Conservation (phyloP, 352 stramenopile genomes). For the Thalassiosira livingstoniorum region DNA sequence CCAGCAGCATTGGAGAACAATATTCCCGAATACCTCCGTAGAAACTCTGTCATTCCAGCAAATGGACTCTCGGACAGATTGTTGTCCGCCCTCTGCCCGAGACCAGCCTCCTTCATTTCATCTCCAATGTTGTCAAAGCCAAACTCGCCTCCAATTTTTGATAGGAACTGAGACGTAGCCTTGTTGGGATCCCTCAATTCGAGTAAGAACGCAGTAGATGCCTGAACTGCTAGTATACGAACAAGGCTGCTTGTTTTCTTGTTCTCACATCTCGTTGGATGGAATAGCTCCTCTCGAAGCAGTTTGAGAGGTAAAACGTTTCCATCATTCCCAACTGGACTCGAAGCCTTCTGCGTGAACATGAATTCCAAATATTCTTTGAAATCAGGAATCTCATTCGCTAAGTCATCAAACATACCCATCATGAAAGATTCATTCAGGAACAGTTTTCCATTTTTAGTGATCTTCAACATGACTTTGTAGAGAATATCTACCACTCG, state of each 20-base stretch:
- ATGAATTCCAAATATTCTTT: slow-evolving; percentile 16
- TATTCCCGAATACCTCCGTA: no score
- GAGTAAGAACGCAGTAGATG: not conserved
- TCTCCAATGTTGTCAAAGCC: no score
- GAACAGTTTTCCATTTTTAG: slow-evolving; percentile 5
- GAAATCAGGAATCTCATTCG: slow-evolving; percentile 1
- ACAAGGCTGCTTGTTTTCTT: not conserved
- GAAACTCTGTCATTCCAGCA: no score
- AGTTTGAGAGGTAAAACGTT: not conserved
- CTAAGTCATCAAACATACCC: slow-evolving; percentile 12
- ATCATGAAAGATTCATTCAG: slow-evolving; percentile 35
- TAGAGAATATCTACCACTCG: slow-evolving; percentile 30
- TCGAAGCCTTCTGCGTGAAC: slow-evolving; percentile 28
- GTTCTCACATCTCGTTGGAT: slow-evolving; percentile 4
- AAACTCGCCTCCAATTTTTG: no score
- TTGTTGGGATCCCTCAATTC: slow-evolving; percentile 34
- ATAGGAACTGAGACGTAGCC: slow-evolving; percentile 26
- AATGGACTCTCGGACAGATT: no score
- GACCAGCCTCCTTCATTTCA: no score
- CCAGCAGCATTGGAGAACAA: no score
- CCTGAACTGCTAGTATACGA: not conserved
- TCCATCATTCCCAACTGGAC: slow-evolving; percentile 15
- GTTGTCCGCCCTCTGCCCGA: no score
- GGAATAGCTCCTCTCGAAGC: slow-evolving; percentile 7
- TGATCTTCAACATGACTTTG: not conserved